phyloP scores from a whole-genome alignment of 495 filamentous ascomycete species.

The Penicillium odoratum region DNA sequence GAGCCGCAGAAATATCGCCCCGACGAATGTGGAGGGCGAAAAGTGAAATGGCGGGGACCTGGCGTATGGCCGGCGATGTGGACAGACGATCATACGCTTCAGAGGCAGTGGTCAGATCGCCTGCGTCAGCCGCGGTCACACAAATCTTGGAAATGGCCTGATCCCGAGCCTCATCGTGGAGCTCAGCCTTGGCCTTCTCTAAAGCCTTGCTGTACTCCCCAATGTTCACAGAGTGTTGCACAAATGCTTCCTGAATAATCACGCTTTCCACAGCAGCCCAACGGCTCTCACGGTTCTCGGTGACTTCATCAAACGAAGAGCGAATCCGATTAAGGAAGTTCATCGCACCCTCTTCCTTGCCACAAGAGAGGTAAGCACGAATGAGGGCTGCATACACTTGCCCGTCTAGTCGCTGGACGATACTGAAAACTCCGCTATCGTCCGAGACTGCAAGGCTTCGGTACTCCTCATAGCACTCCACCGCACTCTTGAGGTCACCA shows the following conservation, averaged over 20 bases:
- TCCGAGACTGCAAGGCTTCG: constrained; percentile 76
- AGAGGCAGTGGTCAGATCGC: constrained; percentile 66
- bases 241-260: constrained; percentile 69
- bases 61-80: constrained; percentile 47
- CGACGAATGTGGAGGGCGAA: constrained; percentile 80
- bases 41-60: constrained; percentile 74
- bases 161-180: constrained; percentile 48
- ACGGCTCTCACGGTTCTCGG: constrained; percentile 50
- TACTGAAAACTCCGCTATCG: constrained; percentile 69
- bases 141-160: constrained; percentile 59
- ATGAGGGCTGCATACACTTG: constrained; percentile 86
- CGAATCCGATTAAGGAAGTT: constrained; percentile 82
- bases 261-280: constrained; percentile 63
- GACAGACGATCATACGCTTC: constrained; percentile 63
- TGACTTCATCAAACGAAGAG: constrained; percentile 56
- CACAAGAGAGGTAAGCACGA: constrained; percentile 78
- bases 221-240: constrained; percentile 65
- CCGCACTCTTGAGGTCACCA: constrained; percentile 81
- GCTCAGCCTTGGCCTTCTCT: constrained; percentile 55
- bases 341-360: constrained; percentile 72
- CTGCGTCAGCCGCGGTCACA: constrained; percentile 75
- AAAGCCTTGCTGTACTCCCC: constrained; percentile 68
- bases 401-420: constrained; percentile 73
- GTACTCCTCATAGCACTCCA: constrained; percentile 95
- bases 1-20: constrained; percentile 72